phyloP scores from a whole-genome alignment of 805 yeast species.

The Blastobotrys terrestris region DNA sequence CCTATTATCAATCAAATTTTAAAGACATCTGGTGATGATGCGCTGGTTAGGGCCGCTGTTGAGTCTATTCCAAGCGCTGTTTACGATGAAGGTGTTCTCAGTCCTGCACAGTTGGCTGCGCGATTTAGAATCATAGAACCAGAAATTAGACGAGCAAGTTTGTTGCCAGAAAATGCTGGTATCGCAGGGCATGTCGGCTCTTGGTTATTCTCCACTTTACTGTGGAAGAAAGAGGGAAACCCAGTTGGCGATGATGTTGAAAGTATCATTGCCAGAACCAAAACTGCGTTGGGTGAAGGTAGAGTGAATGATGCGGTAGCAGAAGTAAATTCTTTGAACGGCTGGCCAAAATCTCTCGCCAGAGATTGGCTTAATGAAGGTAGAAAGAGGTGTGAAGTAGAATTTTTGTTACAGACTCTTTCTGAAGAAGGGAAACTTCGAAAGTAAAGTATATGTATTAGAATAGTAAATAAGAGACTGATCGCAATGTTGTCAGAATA shows the following conservation, averaged over 20 bases:
- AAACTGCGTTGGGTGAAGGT: constrained; percentile 64
- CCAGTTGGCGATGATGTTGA: constrained; percentile 83
- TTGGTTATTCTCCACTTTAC: constrained; percentile 62
- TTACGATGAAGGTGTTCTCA: constrained; percentile 53
- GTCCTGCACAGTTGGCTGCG: constrained; percentile 68
- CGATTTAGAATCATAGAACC: constrained; percentile 78
- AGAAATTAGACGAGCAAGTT: constrained; percentile 80
- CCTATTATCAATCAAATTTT: constrained; percentile 29
- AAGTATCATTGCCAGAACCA: constrained; percentile 80
- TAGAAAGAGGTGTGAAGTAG: constrained; percentile 82
- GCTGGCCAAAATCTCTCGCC: constrained; percentile 88
- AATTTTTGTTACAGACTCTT: constrained; percentile 55
- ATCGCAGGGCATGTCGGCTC: constrained; percentile 87
- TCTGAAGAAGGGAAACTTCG: constrained; percentile 6
- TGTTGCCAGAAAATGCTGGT: constrained; percentile 94
- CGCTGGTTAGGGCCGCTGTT: constrained; percentile 45
- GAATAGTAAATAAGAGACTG: background rate
- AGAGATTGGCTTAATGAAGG: constrained; percentile 89
- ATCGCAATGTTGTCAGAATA: background rate
- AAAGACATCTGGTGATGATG: constrained; percentile 40
- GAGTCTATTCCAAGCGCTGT: constrained; percentile 41
- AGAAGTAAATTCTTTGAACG: constrained; percentile 82
- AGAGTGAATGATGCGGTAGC: constrained; percentile 85
- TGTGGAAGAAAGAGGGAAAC: constrained; percentile 72
- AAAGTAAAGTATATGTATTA: background rate